Percentiles rank a stretch among this genome's conserved stretches.
These are phyloP conservation scores for Quillaja saponaria DNA, from an alignment of 306 rosid species.

Conservation along the genomic window DNA sequence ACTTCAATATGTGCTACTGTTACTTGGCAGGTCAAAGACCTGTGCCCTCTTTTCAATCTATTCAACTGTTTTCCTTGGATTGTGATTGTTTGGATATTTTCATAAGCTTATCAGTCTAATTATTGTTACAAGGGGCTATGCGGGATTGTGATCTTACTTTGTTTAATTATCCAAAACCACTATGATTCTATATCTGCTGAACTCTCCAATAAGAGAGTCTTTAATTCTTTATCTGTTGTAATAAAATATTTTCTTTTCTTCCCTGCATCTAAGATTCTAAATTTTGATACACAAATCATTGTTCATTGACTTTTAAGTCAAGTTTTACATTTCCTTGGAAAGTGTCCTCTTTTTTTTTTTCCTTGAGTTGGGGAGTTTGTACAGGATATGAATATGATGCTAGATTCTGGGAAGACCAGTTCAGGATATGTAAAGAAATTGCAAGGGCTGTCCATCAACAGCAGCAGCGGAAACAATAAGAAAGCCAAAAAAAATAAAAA, in stretches of 20 bases:
- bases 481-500: too few relatives aligned
- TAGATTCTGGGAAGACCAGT: background rate
- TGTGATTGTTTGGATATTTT: background rate
- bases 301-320: background rate
- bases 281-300: background rate
- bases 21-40: constrained; percentile 7
- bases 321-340: background rate
- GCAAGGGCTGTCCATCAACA: too few relatives aligned
- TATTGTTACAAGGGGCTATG: background rate
- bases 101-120: background rate
- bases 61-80: background rate
- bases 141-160: constrained; percentile 4
- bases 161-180: too few relatives aligned
- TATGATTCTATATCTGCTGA: background rate
- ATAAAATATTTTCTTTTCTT: background rate
- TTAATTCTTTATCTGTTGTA: background rate
- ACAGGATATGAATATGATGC: background rate
- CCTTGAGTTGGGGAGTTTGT: background rate
- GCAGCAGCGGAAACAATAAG: too few relatives aligned
- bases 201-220: background rate
- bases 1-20: constrained; percentile 4
- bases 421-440: background rate
- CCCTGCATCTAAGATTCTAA: background rate
- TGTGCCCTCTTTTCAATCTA: background rate
- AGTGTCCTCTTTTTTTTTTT: background rate